These are phyloP conservation scores for Backusella macrospora DNA, from an alignment of 192 early-diverging fungal species.

Conservation along the genomic window DNA sequence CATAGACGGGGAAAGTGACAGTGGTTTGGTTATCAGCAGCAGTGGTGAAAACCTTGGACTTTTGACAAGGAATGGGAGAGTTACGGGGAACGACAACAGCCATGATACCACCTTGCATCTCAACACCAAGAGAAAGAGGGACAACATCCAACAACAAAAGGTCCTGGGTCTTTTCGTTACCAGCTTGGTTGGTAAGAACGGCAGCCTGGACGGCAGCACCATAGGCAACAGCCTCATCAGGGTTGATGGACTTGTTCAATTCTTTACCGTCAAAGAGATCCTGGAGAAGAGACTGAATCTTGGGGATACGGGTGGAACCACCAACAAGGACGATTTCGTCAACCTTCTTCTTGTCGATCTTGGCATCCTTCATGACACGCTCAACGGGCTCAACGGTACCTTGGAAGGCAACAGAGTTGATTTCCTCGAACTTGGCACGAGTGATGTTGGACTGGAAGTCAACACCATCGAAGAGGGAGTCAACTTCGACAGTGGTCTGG, in stretches of 20 bases:
- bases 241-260: constrained; percentile 98
- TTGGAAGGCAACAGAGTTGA: constrained; percentile 67
- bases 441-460: constrained; percentile 78
- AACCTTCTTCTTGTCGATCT: constrained; percentile 72
- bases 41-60: constrained; percentile 83
- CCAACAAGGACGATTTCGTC: constrained; percentile 96
- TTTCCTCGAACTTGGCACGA: constrained; percentile 81
- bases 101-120: constrained; percentile 86
- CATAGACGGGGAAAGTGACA: constrained; percentile 84
- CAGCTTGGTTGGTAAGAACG: constrained; percentile 75
- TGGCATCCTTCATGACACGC: constrained; percentile 78
- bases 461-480: constrained; percentile 76
- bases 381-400: constrained; percentile 72
- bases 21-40: constrained; percentile 82
- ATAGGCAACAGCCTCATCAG: constrained; percentile 98
- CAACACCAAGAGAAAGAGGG: constrained; percentile 83
- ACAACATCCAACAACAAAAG: constrained; percentile 84
- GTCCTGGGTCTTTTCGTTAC: constrained; percentile 64
- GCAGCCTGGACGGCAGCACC: constrained; percentile 99
- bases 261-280: constrained; percentile 99
- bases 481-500: constrained; percentile 71
- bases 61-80: constrained; percentile 81
- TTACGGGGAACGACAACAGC: constrained; percentile 83
- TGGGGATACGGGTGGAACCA: constrained; percentile 98
- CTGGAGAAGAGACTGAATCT: constrained; percentile 88